These are phyloP conservation scores for Eutypella sp. DNA, from an alignment of 2,329 filamentous ascomycete genomes.

Conservation along the genomic window DNA sequence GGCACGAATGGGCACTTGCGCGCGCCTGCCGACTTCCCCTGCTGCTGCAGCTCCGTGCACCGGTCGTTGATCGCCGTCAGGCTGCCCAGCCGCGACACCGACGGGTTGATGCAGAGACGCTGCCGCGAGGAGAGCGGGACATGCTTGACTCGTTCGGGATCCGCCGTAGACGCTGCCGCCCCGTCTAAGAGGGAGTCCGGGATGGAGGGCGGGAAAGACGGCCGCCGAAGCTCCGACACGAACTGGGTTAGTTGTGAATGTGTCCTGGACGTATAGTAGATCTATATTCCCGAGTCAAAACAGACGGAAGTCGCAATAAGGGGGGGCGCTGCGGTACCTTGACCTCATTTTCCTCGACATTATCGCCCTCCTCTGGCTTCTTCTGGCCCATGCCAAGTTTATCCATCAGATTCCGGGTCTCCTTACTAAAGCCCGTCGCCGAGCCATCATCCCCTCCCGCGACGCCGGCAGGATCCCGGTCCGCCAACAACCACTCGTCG, in stretches of 20 bases:
- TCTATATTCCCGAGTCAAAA: slow-evolving; percentile 34
- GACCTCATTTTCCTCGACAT: slow-evolving; percentile 56
- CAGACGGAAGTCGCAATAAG: slow-evolving; percentile 16
- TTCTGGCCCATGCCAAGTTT: slow-evolving; percentile 49
- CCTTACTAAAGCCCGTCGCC: slow-evolving; percentile 61
- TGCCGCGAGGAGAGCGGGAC: slow-evolving; percentile 81
- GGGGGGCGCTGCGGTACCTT: no score
- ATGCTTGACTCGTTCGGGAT: slow-evolving; percentile 66
- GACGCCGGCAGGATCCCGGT: slow-evolving; percentile 49
- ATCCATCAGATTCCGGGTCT: slow-evolving; percentile 70
- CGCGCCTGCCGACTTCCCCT: slow-evolving; percentile 54
- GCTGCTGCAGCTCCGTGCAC: slow-evolving; percentile 84
- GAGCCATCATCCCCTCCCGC: slow-evolving; percentile 33
- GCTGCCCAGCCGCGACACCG: slow-evolving; percentile 65
- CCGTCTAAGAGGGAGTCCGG: slow-evolving; percentile 35
- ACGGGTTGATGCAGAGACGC: slow-evolving; percentile 82
- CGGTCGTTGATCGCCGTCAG: slow-evolving; percentile 86
- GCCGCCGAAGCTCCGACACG: slow-evolving; percentile 72
- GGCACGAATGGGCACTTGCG: slow-evolving; percentile 74
- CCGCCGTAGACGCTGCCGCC: slow-evolving; percentile 12
- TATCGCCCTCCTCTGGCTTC: slow-evolving; percentile 34
- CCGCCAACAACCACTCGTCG: slow-evolving; percentile 68
- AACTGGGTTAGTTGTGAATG: slow-evolving; percentile 92
- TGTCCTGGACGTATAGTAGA: slow-evolving; percentile 89
- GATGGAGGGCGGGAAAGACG: slow-evolving; percentile 70